Evolutionary conservation across 106 monocot species (phyloP), one percentile per base, ranked within the genome.

Genomic region (Acorus gramineus): DNA sequence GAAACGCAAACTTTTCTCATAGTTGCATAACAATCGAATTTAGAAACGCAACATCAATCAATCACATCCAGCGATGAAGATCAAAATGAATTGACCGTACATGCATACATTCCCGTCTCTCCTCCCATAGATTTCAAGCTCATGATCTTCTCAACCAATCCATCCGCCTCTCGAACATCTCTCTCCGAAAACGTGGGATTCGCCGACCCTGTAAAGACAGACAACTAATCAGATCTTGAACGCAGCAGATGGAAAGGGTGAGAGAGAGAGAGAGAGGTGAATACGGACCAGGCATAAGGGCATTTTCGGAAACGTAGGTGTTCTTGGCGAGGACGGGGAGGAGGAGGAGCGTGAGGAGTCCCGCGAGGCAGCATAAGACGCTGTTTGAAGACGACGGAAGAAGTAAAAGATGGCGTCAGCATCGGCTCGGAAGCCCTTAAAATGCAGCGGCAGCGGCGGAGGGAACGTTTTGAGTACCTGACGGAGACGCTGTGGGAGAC

Each of bases 271-370:
- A 44, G 11, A 42, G 13, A 66, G 13, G 46, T 51, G 2, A 48
- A 14, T 14, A 9, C 45, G 49, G 10, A 90, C 89, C 94, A 64
- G 90, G 94, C 81, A 94, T 83, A 43, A 86, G 84, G 60, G 94
- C 94, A 66, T 94, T 94, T 68, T 94, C 94, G 3, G 94, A 94
- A 45, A 94, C 59, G 65, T 94, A 90, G 14, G 94, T 94, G 67
- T 77, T 86, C 73, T 86, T 94, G 14, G 94, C 94, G 6, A 94
- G 63, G 5, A 82, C 28, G 5, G 94, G 94, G 53, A 94, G 86
- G 44, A 86, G 67, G 51, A 89, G 59, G 48, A 94, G 67, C 6
- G 71, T 64, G 28, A 82, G 61, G 45, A 74, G 49, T 52, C 94
- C 94, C 0, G 86, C 79, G 8, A 69, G 10, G 59, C 79, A 84